Percentiles rank a stretch among this genome's conserved stretches.
phyloP scores from a whole-genome alignment of 2,329 filamentous ascomycete species.

The Ophiocordyceps camponoti-leonardi region DNA sequence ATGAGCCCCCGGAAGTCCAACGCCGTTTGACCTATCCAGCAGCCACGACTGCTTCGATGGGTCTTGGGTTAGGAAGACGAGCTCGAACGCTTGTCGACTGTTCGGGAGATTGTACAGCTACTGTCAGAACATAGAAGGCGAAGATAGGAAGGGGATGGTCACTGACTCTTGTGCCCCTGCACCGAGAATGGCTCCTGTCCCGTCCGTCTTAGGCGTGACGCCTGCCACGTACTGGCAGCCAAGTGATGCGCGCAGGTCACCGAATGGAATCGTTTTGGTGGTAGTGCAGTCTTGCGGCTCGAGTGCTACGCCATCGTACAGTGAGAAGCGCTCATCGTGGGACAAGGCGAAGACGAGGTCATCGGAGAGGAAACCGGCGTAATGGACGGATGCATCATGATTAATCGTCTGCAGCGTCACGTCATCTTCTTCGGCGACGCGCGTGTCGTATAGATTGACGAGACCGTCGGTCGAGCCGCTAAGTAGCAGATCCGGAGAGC shows the following conservation, averaged over 20 bases:
- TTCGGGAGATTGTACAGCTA: slow-evolving; percentile 16
- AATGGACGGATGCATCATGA: slow-evolving; percentile 57
- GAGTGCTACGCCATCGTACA: slow-evolving; percentile 51
- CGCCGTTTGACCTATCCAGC: slow-evolving; percentile 35
- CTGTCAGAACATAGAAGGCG: neutral
- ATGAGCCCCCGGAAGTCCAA: slow-evolving; percentile 45
- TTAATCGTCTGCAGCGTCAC: slow-evolving; percentile 65
- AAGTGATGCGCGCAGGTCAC: slow-evolving; percentile 49
- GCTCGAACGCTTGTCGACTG: slow-evolving; percentile 39
- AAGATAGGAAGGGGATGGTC: slow-evolving; percentile 3
- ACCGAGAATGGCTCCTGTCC: slow-evolving; percentile 41
- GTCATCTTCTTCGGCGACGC: slow-evolving; percentile 57
- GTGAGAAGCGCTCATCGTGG: slow-evolving; percentile 60
- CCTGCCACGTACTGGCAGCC: slow-evolving; percentile 60
- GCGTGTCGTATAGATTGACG: slow-evolving; percentile 59
- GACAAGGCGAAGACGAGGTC: slow-evolving; percentile 55
- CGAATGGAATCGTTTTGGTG: slow-evolving; percentile 34
- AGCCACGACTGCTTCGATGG: slow-evolving; percentile 26
- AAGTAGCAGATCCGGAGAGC: slow-evolving; percentile 42
- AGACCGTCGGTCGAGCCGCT: slow-evolving; percentile 69
- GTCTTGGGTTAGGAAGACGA: slow-evolving; percentile 40
- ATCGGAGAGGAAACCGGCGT: slow-evolving; percentile 49
- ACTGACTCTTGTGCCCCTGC: slow-evolving; percentile 50
- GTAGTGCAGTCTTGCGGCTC: slow-evolving; percentile 20
- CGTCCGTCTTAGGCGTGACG: slow-evolving; percentile 41